These are phyloP conservation scores for Cytospora mali DNA, from an alignment of 2,329 filamentous ascomycete species.

Conservation along the genomic window DNA sequence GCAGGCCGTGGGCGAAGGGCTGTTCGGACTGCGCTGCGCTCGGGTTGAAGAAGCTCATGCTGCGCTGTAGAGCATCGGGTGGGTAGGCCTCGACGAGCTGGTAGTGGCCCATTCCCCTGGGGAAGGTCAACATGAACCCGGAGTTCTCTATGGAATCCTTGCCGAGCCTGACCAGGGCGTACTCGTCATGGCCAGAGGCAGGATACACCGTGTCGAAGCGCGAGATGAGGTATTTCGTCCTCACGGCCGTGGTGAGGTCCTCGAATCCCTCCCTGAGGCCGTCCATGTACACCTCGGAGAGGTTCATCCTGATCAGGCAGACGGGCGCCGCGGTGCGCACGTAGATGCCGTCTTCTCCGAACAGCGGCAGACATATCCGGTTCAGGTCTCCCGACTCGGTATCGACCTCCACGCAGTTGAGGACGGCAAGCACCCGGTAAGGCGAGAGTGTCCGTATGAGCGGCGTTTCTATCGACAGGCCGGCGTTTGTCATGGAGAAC, in stretches of 20 bases:
- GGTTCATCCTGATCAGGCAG: constrained; percentile 25
- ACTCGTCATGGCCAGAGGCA: constrained; percentile 29
- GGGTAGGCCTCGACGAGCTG: constrained; percentile 25
- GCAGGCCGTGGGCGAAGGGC: constrained; percentile 19
- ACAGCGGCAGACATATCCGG: constrained; percentile 49
- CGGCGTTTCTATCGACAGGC: constrained; percentile 30
- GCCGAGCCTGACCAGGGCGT: constrained; percentile 27
- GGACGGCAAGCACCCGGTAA: constrained; percentile 48
- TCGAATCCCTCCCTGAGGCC: constrained; percentile 14
- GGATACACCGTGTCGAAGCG: constrained; percentile 30
- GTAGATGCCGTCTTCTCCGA: constrained; percentile 29
- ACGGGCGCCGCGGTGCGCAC: constrained; percentile 30
- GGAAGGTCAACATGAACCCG: constrained; percentile 32
- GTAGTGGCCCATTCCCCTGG: constrained; percentile 27
- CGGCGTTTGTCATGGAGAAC: constrained; percentile 32
- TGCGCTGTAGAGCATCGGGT: constrained; percentile 4
- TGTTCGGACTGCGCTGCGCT: background rate
- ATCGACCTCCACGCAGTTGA: constrained; percentile 48
- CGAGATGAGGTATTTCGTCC: constrained; percentile 29
- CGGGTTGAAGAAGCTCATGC: constrained; percentile 29
- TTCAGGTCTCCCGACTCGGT: constrained; percentile 48
- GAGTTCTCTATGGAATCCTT: background rate
- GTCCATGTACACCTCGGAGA: constrained; percentile 9
- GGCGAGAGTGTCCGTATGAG: constrained; percentile 31
- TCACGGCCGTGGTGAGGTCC: constrained; percentile 25